These are phyloP conservation scores for Colletotrichum euphorbiae DNA, from an alignment of 2,329 filamentous ascomycete genomes.

Conservation along the genomic window DNA sequence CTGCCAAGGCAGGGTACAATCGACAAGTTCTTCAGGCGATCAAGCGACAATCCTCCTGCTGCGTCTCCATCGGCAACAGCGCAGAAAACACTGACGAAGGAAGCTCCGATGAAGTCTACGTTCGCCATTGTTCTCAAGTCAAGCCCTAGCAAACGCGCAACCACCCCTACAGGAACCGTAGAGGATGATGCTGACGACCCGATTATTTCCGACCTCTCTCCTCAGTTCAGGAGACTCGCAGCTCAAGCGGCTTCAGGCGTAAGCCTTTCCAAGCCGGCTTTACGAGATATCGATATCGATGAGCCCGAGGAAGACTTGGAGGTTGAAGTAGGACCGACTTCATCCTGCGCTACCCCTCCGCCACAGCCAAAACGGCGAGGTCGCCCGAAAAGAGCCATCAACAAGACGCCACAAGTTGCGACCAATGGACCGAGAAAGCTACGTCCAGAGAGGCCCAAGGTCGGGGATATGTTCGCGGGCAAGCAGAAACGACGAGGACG, in stretches of 20 bases:
- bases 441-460: constrained; percentile 46
- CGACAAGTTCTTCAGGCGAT: constrained; percentile 18
- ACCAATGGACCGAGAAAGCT: constrained; percentile 39
- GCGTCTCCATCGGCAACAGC: background rate
- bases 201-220: constrained; percentile 43
- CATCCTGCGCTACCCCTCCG: background rate
- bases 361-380: constrained; percentile 51
- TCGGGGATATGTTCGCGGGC: constrained; percentile 36
- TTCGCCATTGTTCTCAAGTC: constrained; percentile 36
- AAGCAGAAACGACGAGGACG: constrained; percentile 59
- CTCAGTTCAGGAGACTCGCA: constrained; percentile 33
- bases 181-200: constrained; percentile 36
- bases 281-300: constrained; percentile 9
- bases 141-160: constrained; percentile 13
- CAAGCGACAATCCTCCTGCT: background rate
- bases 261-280: constrained; percentile 36
- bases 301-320: background rate
- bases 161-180: constrained; percentile 18
- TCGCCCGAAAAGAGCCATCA: constrained; percentile 58
- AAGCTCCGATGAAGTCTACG: constrained; percentile 22
- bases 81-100: constrained; percentile 16
- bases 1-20: constrained; percentile 25
- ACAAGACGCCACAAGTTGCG: constrained; percentile 26
- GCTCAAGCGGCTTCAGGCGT: constrained; percentile 29
- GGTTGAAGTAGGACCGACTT: constrained; percentile 1